Conservation (phyloP, 2,329 filamentous ascomycete species). For the Fusarium cyanostomum region DNA sequence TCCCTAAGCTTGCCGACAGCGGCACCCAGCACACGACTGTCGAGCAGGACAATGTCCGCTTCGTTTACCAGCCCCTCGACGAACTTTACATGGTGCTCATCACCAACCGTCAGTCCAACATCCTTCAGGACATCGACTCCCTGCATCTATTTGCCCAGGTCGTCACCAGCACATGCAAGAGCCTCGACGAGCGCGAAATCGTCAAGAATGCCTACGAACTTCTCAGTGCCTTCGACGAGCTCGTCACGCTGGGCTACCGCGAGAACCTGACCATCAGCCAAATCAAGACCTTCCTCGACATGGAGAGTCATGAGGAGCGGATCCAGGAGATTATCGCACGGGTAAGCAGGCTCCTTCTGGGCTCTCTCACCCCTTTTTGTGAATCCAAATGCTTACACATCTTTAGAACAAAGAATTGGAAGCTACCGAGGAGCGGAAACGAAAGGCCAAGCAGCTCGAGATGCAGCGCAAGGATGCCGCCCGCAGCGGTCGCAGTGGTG, state of each 20-base stretch:
- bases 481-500: conserved; percentile 65
- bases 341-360: conserved; percentile 59
- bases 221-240: conserved; percentile 94
- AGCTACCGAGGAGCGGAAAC: conserved; percentile 96
- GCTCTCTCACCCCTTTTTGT: background rate
- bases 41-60: conserved; percentile 99
- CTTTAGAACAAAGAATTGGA: conserved; percentile 95
- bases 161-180: conserved; percentile 95
- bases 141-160: conserved; percentile 98
- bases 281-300: conserved; percentile 99
- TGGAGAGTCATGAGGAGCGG: conserved; percentile 98
- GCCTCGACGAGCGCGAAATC: conserved; percentile 94
- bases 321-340: conserved; percentile 98
- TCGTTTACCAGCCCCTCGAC: conserved; percentile 98
- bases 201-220: conserved; percentile 94
- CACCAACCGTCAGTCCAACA: conserved; percentile 99
- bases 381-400: conserved; percentile 36
- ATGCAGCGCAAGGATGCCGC: conserved; percentile 98
- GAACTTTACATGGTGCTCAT: conserved; percentile 99
- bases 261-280: conserved; percentile 97
- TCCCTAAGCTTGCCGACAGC: conserved; percentile 96
- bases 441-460: conserved; percentile 98
- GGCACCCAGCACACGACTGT: conserved; percentile 98
- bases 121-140: conserved; percentile 98
- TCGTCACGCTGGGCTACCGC: conserved; percentile 93